These are phyloP conservation scores for Haplosporangium gracile DNA, from an alignment of 192 early-diverging fungal species.

Conservation along the genomic window DNA sequence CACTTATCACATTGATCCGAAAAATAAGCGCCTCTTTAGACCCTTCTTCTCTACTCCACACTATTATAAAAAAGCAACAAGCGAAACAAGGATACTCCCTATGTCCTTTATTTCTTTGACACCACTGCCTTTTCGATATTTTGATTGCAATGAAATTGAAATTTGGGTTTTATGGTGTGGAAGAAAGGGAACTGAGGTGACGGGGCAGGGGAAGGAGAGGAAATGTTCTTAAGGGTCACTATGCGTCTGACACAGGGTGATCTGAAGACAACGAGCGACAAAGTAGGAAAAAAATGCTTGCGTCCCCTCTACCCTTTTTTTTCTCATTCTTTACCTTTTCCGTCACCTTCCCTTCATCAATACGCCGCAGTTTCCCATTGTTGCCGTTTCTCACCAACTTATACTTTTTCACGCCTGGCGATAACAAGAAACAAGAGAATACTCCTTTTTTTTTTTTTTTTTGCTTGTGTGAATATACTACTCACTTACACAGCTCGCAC, in stretches of 20 bases:
- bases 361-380: neutral
- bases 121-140: no score
- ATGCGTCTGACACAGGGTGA: neutral
- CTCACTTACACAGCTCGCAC: neutral
- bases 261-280: neutral
- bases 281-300: neutral
- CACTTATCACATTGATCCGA: neutral
- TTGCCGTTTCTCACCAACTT: neutral
- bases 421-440: neutral
- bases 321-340: neutral
- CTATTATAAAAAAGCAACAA: neutral
- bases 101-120: no score
- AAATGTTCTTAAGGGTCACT: neutral
- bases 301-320: neutral
- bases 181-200: no score
- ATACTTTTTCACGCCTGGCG: neutral
- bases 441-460: neutral
- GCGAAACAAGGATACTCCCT: neutral
- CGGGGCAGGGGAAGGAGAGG: neutral
- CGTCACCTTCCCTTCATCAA: neutral
- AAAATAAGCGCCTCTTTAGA: neutral
- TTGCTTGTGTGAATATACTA: neutral
- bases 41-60: conserved; percentile 5
- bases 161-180: no score
- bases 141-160: no score